Conservation (phyloP, 306 rosid species). For the Cucurbita pepo region DNA sequence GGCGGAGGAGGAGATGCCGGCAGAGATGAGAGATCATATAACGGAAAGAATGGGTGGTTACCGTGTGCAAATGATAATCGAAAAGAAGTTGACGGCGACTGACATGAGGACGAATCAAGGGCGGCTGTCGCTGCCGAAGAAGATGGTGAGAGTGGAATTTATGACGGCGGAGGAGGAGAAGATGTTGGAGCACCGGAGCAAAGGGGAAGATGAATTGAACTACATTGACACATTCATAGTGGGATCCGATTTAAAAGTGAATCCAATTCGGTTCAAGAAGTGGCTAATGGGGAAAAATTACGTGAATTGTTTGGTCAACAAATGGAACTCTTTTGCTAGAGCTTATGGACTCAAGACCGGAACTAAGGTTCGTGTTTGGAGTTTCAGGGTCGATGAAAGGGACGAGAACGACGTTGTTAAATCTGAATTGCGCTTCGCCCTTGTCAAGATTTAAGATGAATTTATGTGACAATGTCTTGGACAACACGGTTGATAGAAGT, state of each 20-base stretch:
- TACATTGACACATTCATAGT: not conserved
- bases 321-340: not conserved
- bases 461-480: too few species aligned
- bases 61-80: not conserved
- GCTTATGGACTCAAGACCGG: not conserved
- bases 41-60: not conserved
- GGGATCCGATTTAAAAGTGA: not conserved
- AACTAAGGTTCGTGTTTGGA: not conserved
- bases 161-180: not conserved
- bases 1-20: not conserved
- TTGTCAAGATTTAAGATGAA: not conserved
- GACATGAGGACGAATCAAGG: not conserved
- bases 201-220: not conserved
- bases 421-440: not conserved
- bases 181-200: not conserved
- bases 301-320: not conserved
- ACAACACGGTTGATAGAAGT: too few species aligned
- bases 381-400: not conserved
- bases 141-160: not conserved
- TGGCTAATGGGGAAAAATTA: not conserved
- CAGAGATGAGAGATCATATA: not conserved
- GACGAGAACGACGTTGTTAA: not conserved
- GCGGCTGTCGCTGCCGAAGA: not conserved
- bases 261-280: not conserved
- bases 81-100: not conserved